Percentiles rank a stretch among this genome's conserved stretches.
phyloP scores from a whole-genome alignment of 2,329 filamentous ascomycete species.

The Teratosphaeria gauchensis region DNA sequence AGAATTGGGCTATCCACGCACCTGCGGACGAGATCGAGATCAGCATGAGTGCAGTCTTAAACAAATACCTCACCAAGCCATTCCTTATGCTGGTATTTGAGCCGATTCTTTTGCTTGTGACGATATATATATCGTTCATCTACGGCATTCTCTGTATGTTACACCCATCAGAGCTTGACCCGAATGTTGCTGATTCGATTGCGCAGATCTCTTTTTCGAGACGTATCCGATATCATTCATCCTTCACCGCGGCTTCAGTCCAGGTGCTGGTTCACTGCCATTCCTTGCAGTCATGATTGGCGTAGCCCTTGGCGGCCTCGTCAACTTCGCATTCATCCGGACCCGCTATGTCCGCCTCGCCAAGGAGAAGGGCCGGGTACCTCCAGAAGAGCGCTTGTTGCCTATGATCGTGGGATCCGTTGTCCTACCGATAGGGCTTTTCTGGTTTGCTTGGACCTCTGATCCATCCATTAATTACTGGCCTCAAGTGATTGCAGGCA shows the following conservation, averaged over 20 bases:
- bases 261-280: conserved; percentile 32
- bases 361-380: conserved; percentile 6
- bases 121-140: conserved; percentile 31
- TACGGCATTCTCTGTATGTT: conserved; percentile 14
- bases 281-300: conserved; percentile 19
- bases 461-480: conserved; percentile 31
- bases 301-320: neutral
- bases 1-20: conserved; percentile 38
- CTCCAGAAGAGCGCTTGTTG: conserved; percentile 36
- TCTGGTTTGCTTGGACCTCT: conserved; percentile 47
- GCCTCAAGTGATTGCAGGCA: conserved; percentile 34
- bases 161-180: neutral
- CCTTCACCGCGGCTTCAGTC: conserved; percentile 25
- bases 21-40: conserved; percentile 31
- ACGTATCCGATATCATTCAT: neutral
- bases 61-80: conserved; percentile 34
- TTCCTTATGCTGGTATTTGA: conserved; percentile 37
- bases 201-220: neutral
- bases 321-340: conserved; percentile 3
- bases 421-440: conserved; percentile 38
- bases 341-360: conserved; percentile 4
- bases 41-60: conserved; percentile 29
- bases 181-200: neutral
- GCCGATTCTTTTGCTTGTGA: conserved; percentile 41
- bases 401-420: conserved; percentile 44